Base-by-base conservation (phyloP, 1,284 basidiomycete genomes). In the Mycosarcoma mackinlayi region DNA sequence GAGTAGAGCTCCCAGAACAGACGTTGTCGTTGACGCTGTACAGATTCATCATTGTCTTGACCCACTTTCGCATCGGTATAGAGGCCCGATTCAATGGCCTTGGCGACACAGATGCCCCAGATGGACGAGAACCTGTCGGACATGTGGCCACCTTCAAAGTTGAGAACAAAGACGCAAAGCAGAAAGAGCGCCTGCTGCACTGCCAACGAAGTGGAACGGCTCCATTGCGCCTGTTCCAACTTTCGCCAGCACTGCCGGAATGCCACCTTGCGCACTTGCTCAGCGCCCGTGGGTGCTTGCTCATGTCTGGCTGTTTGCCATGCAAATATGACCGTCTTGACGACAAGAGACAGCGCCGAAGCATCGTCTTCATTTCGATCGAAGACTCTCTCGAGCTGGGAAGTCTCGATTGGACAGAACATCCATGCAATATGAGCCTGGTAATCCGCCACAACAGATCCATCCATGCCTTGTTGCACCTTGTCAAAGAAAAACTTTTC, bases 1-100 rank as follows among this genome's bases (percentile, higher is more conserved):
- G 53, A 34, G 16, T 58, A 50, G 23, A 64, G 51, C 38, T 64
- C 61, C 61, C 61, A 64, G 27, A 64, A 64, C 24, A 58, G 31
- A 16, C 31, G 23, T 13, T 23, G 23, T 9, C 46, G 31, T 25
- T 48, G 31, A 37, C 46, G 46, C 21, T 37, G 33, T n/a, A 48
- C 33, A 8, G 46, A 35, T 16, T 6, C 21, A 18, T 48, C 33
- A 16, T 48, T 21, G 34, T 6, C 46, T 48, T 35, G 46, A 37
- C 46, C 46, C 7, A 34, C 33, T n/a, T 6, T 48, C 1, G 33
- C 46, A 37, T 48, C 46, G 14, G 46, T 48, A 34, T 48, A 48
- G 33, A 48, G 46, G 23, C 46, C 46, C 3, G 46, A 48, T 37
- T 48, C 46, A 23, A 48, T 27, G 4, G 46, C 46, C 23, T 48